phyloP scores from a whole-genome alignment of 805 yeast genomes.

The Myxozyma nipponensis region DNA sequence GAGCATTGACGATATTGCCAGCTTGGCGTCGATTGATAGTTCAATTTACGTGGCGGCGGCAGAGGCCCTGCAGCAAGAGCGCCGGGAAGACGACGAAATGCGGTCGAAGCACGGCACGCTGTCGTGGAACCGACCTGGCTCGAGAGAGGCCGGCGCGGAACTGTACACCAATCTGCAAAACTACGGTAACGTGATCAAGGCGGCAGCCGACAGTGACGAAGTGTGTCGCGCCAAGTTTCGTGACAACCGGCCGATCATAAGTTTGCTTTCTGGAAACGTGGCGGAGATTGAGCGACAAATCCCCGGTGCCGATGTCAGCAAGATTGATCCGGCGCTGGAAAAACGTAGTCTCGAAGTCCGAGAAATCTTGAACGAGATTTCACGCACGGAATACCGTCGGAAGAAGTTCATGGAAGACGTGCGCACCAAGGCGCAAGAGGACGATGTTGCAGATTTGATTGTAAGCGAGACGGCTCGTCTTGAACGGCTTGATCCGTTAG shows the following conservation, averaged over 20 bases:
- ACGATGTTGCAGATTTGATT: conserved; percentile 16
- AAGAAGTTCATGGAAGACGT: conserved; percentile 27
- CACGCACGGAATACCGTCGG: conserved; percentile 29
- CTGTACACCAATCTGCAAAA: conserved; percentile 43
- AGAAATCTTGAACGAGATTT: conserved; percentile 25
- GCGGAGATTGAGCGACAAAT: conserved; percentile 32
- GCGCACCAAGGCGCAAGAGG: conserved; percentile 16
- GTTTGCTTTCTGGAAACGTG: conserved; percentile 42
- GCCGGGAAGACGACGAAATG: conserved; percentile 52
- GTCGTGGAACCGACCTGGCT: conserved; percentile 51
- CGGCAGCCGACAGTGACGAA: conserved; percentile 62
- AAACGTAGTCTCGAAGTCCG: conserved; percentile 36
- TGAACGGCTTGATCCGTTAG: conserved; percentile 19
- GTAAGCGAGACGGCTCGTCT: conserved; percentile 22
- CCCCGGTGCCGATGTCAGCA: conserved; percentile 36
- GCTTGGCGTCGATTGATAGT: conserved; percentile 36
- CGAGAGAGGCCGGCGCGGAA: conserved; percentile 45
- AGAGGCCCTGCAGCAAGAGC: conserved; percentile 49
- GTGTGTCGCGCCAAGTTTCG: conserved; percentile 47
- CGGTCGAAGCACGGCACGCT: conserved; percentile 50
- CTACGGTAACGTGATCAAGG: conserved; percentile 48
- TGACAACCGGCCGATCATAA: conserved; percentile 48
- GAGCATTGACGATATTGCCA: conserved; percentile 46
- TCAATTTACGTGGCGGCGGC: conserved; percentile 24
- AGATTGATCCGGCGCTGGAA: conserved; percentile 38